phyloP scores from a whole-genome alignment of 2,329 filamentous ascomycete species.

The Apiospora arundinis region DNA sequence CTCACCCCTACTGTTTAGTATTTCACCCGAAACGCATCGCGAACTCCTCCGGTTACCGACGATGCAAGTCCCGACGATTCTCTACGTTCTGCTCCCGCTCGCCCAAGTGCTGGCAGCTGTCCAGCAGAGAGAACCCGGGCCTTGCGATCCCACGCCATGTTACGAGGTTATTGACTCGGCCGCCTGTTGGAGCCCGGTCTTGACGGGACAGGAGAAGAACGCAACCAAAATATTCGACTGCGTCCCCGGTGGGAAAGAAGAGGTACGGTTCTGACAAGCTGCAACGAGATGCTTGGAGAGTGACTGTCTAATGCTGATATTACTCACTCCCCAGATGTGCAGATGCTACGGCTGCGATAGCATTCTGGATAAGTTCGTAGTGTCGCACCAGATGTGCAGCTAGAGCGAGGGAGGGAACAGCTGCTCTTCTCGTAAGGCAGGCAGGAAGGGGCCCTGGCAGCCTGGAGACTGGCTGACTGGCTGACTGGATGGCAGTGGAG shows the following conservation, averaged over 20 bases:
- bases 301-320: background rate
- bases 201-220: conserved; percentile 4
- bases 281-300: too few species aligned
- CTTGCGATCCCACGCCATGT: conserved; percentile 2
- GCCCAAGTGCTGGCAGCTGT: background rate
- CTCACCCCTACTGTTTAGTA: background rate
- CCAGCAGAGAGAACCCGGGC: background rate
- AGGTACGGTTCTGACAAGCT: background rate
- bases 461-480: too few species aligned
- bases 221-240: conserved; percentile 15
- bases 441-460: too few species aligned
- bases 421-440: too few species aligned
- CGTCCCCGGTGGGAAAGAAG: conserved; percentile 11
- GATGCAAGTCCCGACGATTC: background rate
- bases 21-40: background rate
- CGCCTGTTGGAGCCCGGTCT: conserved; percentile 15
- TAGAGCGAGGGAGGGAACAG: too few species aligned
- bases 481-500: too few species aligned
- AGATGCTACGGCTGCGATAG: conserved; percentile 8
- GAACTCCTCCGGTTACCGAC: background rate
- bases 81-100: background rate
- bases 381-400: background rate
- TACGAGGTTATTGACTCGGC: conserved; percentile 19
- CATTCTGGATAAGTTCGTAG: background rate
- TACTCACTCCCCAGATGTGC: conserved; percentile 2